Evolutionary conservation across 192 early-diverging fungal genomes (phyloP).

Genomic region (Phycomyces nitens): DNA sequence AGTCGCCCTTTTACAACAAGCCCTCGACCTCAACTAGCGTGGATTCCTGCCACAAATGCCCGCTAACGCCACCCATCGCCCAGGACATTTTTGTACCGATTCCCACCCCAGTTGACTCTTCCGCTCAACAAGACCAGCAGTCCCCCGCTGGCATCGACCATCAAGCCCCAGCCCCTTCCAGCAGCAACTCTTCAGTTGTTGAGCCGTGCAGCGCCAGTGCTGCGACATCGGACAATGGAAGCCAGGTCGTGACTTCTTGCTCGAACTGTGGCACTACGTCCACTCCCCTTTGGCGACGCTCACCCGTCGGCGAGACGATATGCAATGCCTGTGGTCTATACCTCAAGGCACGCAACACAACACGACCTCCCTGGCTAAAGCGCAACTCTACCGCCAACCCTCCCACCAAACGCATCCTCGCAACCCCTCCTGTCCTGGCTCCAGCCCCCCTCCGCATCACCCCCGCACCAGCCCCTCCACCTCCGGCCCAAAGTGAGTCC

Average conservation of each 20-base stretch:
- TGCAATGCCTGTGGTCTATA: slow-evolving; percentile 87
- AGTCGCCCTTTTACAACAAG: slow-evolving; percentile 35
- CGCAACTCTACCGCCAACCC: slow-evolving; percentile 17
- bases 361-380: slow-evolving; percentile 54
- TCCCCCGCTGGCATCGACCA: slow-evolving; percentile 28
- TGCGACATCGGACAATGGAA: slow-evolving; percentile 41
- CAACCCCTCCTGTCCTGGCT: slow-evolving; percentile 12
- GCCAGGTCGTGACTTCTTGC: slow-evolving; percentile 34
- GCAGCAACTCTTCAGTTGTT: slow-evolving; percentile 18
- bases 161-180: slow-evolving; percentile 23
- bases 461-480: slow-evolving; percentile 5
- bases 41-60: slow-evolving; percentile 36
- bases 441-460: slow-evolving; percentile 14
- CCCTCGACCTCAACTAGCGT: slow-evolving; percentile 37
- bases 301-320: slow-evolving; percentile 61
- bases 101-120: slow-evolving; percentile 9
- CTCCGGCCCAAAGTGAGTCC: neutral
- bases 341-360: slow-evolving; percentile 52
- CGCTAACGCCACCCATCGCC: slow-evolving; percentile 18
- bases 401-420: neutral
- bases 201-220: slow-evolving; percentile 41
- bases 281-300: slow-evolving; percentile 79
- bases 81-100: slow-evolving; percentile 10
- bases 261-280: slow-evolving; percentile 69
- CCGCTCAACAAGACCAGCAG: slow-evolving; percentile 20